These are phyloP conservation scores for Jatropha multifida DNA, from an alignment of 441 rosid genomes.

Conservation along the genomic window DNA sequence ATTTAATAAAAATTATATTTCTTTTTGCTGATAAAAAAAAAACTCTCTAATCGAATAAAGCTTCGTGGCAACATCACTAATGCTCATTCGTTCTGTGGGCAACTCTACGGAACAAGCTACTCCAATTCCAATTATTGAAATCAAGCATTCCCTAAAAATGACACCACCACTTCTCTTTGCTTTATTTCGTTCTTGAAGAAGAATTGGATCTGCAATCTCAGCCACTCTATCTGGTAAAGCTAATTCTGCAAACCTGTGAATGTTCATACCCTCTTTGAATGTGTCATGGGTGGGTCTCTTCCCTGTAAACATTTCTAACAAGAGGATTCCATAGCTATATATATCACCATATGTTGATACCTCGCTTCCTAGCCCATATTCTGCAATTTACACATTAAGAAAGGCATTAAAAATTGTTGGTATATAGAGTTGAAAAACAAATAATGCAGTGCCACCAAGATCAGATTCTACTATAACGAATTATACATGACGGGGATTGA, in stretches of 20 bases:
- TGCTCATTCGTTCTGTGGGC: not conserved
- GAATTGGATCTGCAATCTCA: not conserved
- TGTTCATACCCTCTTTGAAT: not conserved
- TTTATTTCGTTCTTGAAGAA: not conserved
- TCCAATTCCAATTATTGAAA: not conserved
- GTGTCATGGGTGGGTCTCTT: not conserved
- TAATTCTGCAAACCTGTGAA: not conserved
- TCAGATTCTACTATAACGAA: not conserved
- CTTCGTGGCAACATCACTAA: not conserved
- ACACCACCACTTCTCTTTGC: no score
- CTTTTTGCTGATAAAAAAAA: no score
- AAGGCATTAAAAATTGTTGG: no score
- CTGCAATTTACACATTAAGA: not conserved
- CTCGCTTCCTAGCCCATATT: not conserved
- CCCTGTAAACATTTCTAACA: constrained; percentile 6
- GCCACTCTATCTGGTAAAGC: not conserved
- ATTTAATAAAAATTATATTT: no score
- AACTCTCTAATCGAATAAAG: not conserved
- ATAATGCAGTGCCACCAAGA: no score
- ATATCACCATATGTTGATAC: constrained; percentile 2
- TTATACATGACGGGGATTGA: not conserved
- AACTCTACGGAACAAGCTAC: not conserved
- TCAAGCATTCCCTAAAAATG: not conserved
- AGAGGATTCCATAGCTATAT: constrained; percentile 6
- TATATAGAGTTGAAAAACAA: no score